These are phyloP conservation scores for Anthracocystis walkeri DNA, from an alignment of 1,284 basidiomycete genomes.

Conservation along the genomic window DNA sequence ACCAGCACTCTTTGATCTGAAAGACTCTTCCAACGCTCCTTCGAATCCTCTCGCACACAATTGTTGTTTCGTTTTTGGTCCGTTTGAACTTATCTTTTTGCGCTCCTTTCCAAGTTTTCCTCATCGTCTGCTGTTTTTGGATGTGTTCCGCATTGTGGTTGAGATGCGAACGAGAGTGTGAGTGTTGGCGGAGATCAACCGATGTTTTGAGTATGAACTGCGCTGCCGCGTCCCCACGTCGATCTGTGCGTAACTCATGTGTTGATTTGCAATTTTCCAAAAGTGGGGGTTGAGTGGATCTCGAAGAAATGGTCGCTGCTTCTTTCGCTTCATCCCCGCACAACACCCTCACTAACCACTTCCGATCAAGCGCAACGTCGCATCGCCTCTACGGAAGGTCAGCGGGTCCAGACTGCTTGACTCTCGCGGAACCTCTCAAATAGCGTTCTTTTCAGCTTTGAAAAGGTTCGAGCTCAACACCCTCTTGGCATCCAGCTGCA, in stretches of 20 bases:
- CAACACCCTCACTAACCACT: neutral
- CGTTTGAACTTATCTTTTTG: neutral
- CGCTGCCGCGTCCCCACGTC: constrained; percentile 16
- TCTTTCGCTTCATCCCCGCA: neutral
- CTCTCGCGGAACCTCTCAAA: too few species aligned
- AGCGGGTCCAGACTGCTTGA: too few species aligned
- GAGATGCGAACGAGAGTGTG: neutral
- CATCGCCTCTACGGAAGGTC: too few species aligned
- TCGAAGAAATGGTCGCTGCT: neutral
- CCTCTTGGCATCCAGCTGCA: neutral
- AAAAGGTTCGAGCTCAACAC: neutral
- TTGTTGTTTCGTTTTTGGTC: neutral
- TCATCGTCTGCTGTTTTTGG: neutral
- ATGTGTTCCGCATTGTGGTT: neutral
- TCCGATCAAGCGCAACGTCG: neutral
- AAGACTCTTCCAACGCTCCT: neutral
- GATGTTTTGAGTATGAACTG: neutral
- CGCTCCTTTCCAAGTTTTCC: neutral
- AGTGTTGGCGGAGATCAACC: constrained; percentile 25
- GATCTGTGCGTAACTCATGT: constrained; percentile 13
- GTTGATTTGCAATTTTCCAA: constrained; percentile 12
- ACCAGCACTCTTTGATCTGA: constrained; percentile 27
- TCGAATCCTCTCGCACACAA: neutral
- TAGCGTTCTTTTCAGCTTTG: too few species aligned
- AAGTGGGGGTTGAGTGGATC: constrained; percentile 10